phyloP scores from a whole-genome alignment of 352 stramenopile species.

The Phytophthora litchii region DNA sequence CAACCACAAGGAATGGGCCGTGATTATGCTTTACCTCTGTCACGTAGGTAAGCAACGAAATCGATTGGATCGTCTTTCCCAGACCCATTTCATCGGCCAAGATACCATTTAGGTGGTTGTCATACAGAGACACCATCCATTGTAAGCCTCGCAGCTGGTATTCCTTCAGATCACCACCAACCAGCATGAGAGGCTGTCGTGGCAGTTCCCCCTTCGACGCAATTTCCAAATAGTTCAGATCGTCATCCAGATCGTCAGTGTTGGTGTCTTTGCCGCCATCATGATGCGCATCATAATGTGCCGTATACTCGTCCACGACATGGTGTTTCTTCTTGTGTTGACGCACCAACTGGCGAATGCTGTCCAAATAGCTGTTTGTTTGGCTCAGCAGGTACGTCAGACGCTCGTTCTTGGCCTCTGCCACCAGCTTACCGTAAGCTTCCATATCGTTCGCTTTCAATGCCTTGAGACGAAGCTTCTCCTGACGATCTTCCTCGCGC shows the following conservation, averaged over 20 bases:
- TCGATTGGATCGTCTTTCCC: conserved; percentile 89
- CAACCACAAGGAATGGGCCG: conserved; percentile 98
- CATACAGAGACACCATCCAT: conserved; percentile 99
- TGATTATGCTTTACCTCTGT: conserved; percentile 87
- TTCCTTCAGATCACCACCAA: conserved; percentile 95
- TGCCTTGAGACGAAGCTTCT: conserved; percentile 89
- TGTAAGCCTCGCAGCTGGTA: conserved; percentile 99
- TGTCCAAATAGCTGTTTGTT: conserved; percentile 96
- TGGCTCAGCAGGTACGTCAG: conserved; percentile 96
- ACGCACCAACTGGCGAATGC: conserved; percentile 93
- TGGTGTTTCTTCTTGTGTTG: conserved; percentile 89
- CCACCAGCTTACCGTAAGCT: conserved; percentile 96
- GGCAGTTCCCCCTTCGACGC: conserved; percentile 84
- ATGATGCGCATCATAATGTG: conserved; percentile 43
- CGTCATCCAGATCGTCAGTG: conserved; percentile 62
- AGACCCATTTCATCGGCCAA: conserved; percentile 97
- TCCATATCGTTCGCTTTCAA: conserved; percentile 97
- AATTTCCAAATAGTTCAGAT: conserved; percentile 87
- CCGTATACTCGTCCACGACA: conserved; percentile 52
- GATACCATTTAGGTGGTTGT: conserved; percentile 99
- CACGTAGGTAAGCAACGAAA: conserved; percentile 85
- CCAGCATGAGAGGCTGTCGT: conserved; percentile 95
- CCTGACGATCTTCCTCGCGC: conserved; percentile 86
- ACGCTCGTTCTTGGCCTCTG: conserved; percentile 98
- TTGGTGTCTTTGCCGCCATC: conserved; percentile 30